These are phyloP conservation scores for Petunia secreta DNA, from an alignment of 257 asterid species.

Conservation along the genomic window DNA sequence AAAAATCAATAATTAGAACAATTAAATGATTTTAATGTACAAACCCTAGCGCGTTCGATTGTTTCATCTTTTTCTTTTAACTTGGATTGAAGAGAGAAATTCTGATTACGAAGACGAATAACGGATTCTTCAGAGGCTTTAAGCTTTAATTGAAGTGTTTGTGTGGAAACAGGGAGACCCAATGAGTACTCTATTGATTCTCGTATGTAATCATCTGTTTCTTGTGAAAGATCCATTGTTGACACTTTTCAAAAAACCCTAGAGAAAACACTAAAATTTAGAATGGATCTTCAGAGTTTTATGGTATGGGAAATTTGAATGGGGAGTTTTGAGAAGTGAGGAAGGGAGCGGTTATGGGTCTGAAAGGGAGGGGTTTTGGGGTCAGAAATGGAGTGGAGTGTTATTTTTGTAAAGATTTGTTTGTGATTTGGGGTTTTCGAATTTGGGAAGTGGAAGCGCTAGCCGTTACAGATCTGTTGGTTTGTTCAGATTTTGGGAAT, in stretches of 20 bases:
- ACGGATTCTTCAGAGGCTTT: constrained; percentile 66
- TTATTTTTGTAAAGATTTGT: neutral
- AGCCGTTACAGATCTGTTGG: constrained; percentile 40
- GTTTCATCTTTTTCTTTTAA: constrained; percentile 69
- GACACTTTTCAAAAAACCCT: constrained; percentile 9
- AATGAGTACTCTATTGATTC: constrained; percentile 70
- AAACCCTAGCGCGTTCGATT: constrained; percentile 79
- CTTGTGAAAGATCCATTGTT: constrained; percentile 72
- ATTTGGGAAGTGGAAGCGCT: constrained; percentile 24
- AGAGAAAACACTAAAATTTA: neutral
- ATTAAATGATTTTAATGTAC: neutral
- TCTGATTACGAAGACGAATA: constrained; percentile 54
- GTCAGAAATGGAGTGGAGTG: constrained; percentile 4
- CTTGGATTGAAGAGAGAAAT: constrained; percentile 58
- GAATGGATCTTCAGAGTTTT: neutral
- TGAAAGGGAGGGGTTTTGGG: constrained; percentile 30
- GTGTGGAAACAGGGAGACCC: constrained; percentile 71
- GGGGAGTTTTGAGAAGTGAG: constrained; percentile 13
- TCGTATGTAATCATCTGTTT: constrained; percentile 77
- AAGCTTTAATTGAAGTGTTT: constrained; percentile 65
- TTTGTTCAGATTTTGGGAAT: constrained; percentile 2
- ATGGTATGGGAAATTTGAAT: neutral
- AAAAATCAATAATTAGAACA: neutral
- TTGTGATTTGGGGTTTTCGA: constrained; percentile 27
- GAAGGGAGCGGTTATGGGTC: constrained; percentile 18